A percentile compares a stretch with the other conserved stretches of the same genome.
Evolutionary conservation across 2,329 filamentous ascomycete genomes (phyloP).

Genomic region (Epichloe sp.): DNA sequence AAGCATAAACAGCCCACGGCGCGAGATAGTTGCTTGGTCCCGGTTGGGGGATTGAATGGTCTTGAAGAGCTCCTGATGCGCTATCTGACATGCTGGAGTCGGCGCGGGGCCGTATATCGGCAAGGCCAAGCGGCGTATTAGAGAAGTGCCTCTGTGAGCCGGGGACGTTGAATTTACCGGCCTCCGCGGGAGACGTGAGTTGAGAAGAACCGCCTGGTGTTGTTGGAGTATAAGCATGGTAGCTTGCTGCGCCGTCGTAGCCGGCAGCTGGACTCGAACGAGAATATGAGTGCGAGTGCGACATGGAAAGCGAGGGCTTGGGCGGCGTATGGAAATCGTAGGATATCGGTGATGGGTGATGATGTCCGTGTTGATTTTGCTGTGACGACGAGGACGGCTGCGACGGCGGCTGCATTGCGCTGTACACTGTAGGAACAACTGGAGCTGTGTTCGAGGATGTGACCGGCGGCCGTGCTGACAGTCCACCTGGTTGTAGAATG

Average conservation of each 20-base stretch:
- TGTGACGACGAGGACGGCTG: constrained; percentile 23
- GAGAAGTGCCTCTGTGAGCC: constrained; percentile 51
- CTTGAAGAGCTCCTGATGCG: constrained; percentile 49
- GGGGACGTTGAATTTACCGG: constrained; percentile 40
- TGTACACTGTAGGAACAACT: constrained; percentile 33
- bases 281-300: constrained; percentile 69
- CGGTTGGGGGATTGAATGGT: constrained; percentile 48
- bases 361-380: constrained; percentile 16
- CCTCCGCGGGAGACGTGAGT: constrained; percentile 46
- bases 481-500: constrained; percentile 44
- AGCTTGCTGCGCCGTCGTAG: constrained; percentile 42
- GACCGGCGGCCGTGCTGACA: constrained; percentile 20
- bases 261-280: constrained; percentile 64
- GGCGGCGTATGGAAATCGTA: constrained; percentile 49
- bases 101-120: constrained; percentile 79
- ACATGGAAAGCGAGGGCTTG: constrained; percentile 50
- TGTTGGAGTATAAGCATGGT: constrained; percentile 45
- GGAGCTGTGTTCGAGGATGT: constrained; percentile 32
- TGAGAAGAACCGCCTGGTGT: constrained; percentile 53
- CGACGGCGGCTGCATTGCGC: constrained; percentile 20
- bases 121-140: constrained; percentile 80
- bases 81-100: constrained; percentile 71
- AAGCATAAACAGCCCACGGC: constrained; percentile 90
- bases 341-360: constrained; percentile 26
- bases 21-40: constrained; percentile 86